Evolutionary conservation across 2,329 filamentous ascomycete species (phyloP).

Genomic region (Trichothecium roseum): DNA sequence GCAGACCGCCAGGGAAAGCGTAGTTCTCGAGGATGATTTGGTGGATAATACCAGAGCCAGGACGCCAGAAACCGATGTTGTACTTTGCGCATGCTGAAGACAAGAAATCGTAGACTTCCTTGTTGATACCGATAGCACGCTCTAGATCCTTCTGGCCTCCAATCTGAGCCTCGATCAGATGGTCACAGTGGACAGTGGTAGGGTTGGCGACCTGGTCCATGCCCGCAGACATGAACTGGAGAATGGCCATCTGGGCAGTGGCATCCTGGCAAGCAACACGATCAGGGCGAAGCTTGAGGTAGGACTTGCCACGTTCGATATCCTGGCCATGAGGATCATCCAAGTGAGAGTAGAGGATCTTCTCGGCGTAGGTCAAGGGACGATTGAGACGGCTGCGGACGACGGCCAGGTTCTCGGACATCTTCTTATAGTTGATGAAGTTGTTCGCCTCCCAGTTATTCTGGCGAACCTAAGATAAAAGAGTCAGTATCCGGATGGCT

Average conservation of each 20-base stretch:
- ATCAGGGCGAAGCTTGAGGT: slow-evolving; percentile 93
- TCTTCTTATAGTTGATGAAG: slow-evolving; percentile 99
- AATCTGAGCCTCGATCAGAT: slow-evolving; percentile 95
- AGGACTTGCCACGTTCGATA: slow-evolving; percentile 89
- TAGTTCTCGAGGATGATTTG: slow-evolving; percentile 99
- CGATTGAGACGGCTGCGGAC: slow-evolving; percentile 84
- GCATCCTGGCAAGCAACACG: slow-evolving; percentile 99
- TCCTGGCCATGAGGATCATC: slow-evolving; percentile 95
- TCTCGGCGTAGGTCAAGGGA: slow-evolving; percentile 91
- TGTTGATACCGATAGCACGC: slow-evolving; percentile 87
- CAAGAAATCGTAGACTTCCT: slow-evolving; percentile 98
- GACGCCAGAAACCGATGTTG: slow-evolving; percentile 99
- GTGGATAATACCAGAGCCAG: slow-evolving; percentile 98
- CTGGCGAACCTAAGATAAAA: slow-evolving; percentile 59
- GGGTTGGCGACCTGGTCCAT: slow-evolving; percentile 94
- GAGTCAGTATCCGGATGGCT: background rate
- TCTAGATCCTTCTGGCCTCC: slow-evolving; percentile 90
- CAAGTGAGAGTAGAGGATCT: slow-evolving; percentile 97
- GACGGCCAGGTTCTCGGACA: slow-evolving; percentile 92
- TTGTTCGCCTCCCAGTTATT: slow-evolving; percentile 93
- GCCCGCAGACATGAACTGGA: slow-evolving; percentile 99
- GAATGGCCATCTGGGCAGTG: slow-evolving; percentile 97
- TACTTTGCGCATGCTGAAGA: slow-evolving; percentile 93
- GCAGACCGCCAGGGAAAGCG: slow-evolving; percentile 93
- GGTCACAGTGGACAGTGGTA: slow-evolving; percentile 94